Evolutionary conservation across 768 basidiomycete species (phyloP), one percentile per base, ranked within the genome.

Genomic region (Rhodotorula babjevae): DNA sequence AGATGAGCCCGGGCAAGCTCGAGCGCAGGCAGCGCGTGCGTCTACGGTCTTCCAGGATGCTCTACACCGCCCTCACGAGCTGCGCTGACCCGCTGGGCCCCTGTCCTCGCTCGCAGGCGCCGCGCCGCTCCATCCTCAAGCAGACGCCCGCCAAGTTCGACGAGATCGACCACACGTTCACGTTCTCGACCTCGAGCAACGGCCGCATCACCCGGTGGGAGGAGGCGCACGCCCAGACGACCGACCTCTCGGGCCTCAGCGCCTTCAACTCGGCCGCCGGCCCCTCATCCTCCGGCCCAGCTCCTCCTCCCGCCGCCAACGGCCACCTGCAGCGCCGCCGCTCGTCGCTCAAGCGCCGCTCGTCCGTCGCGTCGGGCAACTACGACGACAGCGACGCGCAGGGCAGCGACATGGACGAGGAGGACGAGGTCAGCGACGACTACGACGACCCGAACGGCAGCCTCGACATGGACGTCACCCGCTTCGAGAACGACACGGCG

Each of bases 111-210:
- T 4, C 42, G 16, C 63, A 78, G 78, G 57, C 59, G 1, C 78
- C 78, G 10, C 73, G 78, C 4, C 62, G 77, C 10, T 79, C 78
- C 8, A 79, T 79, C 65, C 69, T 79, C 33, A 77, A 77, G 33
- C 42, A 60, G 10, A 25, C 31, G 5, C 68, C 60, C 11, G 66
- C 65, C 56, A 44, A 67, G 31, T 72, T 67, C 55, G 67, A 47
- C 16, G 47, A 55, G 55, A 67, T 55, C 21, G 61, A 68, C 64
- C 31, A 61, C 61, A 71, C 71, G 15, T 27, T 68, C 65, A 29
- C 52, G 56, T 66, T 69, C 61, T 27, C 50, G 21, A 52, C 36
- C 23, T 61, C 65, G 44, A 31, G 19, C 29, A 46, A 49, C 40
- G 25, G 59, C 44, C 31, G 46, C 50, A 2, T 53, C 31, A 19